A percentile compares a stretch with the other conserved stretches of the same genome.
Conservation (phyloP, 306 rosid species). For the Ammopiptanthus mongolicus region DNA sequence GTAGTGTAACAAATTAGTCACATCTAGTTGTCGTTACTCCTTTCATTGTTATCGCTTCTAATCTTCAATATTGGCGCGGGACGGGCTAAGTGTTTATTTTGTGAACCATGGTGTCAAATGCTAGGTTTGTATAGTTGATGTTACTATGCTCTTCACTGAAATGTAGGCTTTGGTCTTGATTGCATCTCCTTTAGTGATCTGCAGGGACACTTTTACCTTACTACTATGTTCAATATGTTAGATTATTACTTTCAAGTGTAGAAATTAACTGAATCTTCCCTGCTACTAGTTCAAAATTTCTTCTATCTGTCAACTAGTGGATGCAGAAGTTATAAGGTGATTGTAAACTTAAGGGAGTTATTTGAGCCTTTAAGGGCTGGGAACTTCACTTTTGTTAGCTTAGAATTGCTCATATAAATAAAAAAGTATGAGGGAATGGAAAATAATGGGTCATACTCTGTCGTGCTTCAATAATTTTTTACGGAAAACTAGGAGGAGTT, state of each 20-base stretch:
- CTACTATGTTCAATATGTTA: not conserved
- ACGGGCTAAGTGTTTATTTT: not conserved
- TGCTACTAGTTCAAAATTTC: not conserved
- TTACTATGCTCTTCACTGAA: not conserved
- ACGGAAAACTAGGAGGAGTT: not conserved
- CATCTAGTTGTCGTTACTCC: not conserved
- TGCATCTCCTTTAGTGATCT: not conserved
- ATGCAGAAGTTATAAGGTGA: not conserved
- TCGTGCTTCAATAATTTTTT: not conserved
- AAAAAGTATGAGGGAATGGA: not conserved
- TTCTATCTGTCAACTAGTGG: not conserved
- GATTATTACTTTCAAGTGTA: not conserved
- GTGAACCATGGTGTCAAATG: not conserved
- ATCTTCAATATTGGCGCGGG: not conserved
- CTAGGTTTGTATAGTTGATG: not conserved
- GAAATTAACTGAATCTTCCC: not conserved
- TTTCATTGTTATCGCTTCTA: not conserved
- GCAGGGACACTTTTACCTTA: not conserved
- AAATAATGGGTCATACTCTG: not conserved
- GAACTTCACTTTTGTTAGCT: not conserved
- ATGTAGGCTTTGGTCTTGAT: not conserved
- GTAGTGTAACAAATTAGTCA: not conserved
- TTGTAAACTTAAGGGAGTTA: not conserved
- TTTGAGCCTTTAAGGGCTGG: not conserved
- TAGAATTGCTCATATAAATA: not conserved